Base-by-base conservation (phyloP, 768 basidiomycete species). In the Lactarius sanguifluus region DNA sequence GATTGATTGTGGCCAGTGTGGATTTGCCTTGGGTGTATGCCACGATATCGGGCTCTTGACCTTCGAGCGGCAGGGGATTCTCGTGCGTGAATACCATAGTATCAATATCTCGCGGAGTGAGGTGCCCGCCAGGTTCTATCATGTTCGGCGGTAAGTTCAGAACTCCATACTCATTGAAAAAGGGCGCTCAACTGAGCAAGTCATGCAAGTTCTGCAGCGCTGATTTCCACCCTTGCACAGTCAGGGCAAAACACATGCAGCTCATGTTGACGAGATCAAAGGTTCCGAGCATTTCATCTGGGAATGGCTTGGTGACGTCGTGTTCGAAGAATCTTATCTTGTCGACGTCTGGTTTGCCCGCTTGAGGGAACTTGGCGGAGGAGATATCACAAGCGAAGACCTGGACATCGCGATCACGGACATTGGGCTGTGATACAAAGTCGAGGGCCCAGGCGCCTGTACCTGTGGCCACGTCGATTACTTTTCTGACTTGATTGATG, bases 321-420 rank as follows among this genome's bases (percentile, higher is more conserved):
- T 62, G 61, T 25, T 58, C 56, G 38, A 62, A 62, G 8, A 58
- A 66, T 2, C 1, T 32, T 16, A 66, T 28, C 25, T 20, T 30
- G 32, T 50, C 36, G 6, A 12, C 38, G 8, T 40, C 36, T 15
- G 9, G 30, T 40, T 32, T 23, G 16, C 54, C 47, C 1, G 9
- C 18, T 20, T 10, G 47, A 16, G 25, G 57, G 47, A 58, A 58
- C 16, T 62, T 66, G 7, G n/a, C 47, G 0, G 12, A 28, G 20
- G 65, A 58, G 13, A 66, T 54, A 6, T 58, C 56, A 4, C 65
- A 62, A 5, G 65, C 61, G 18, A 66, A 62, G 56, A 66, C 56
- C 23, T 62, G 56, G 54, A 66, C 18, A 58, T 41, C 16, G 30
- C 65, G n/a, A n/a, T 58, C 30, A 30, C 57, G 38, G n/a, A 62